Percentiles rank a stretch among this genome's conserved stretches.
Conservation (phyloP, 2,329 filamentous ascomycete species). For the Cladosporium sphaerospermum region DNA sequence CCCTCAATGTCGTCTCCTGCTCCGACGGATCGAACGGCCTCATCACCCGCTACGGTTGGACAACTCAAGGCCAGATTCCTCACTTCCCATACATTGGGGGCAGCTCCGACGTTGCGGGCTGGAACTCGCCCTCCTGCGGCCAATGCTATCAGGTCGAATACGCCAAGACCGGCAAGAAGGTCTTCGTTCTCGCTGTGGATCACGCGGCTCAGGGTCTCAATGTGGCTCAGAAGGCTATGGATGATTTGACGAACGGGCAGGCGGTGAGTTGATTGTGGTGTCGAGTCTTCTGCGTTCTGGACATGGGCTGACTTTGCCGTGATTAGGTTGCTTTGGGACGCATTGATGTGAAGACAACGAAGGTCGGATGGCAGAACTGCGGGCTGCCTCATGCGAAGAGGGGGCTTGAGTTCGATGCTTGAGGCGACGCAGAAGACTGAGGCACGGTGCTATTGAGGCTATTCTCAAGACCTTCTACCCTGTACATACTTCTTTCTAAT, state of each 20-base stretch:
- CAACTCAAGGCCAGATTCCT: slow-evolving; percentile 39
- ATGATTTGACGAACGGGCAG: slow-evolving; percentile 42
- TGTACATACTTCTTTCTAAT: no score
- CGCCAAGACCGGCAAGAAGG: slow-evolving; percentile 33
- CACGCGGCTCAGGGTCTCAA: slow-evolving; percentile 44
- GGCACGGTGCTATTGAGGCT: no score
- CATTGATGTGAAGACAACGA: slow-evolving; percentile 35
- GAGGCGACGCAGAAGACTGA: not conserved
- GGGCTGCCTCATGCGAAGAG: slow-evolving; percentile 23
- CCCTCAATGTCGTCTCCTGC: slow-evolving; percentile 56
- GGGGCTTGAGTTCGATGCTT: slow-evolving; percentile 21
- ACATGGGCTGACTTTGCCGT: not conserved
- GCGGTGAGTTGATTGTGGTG: slow-evolving; percentile 27
- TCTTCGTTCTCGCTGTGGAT: slow-evolving; percentile 47
- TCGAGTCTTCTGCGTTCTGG: slow-evolving; percentile 30
- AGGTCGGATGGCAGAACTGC: slow-evolving; percentile 35
- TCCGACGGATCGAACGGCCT: slow-evolving; percentile 63
- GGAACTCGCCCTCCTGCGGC: slow-evolving; percentile 45
- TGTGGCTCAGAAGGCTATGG: slow-evolving; percentile 43
- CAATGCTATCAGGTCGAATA: slow-evolving; percentile 48
- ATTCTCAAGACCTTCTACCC: no score
- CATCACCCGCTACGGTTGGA: slow-evolving; percentile 52
- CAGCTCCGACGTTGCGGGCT: slow-evolving; percentile 41
- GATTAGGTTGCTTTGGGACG: slow-evolving; percentile 21
- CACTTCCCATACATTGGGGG: slow-evolving; percentile 46